These are phyloP conservation scores for Lathyrus aphaca DNA, from an alignment of 306 rosid genomes.

Conservation along the genomic window DNA sequence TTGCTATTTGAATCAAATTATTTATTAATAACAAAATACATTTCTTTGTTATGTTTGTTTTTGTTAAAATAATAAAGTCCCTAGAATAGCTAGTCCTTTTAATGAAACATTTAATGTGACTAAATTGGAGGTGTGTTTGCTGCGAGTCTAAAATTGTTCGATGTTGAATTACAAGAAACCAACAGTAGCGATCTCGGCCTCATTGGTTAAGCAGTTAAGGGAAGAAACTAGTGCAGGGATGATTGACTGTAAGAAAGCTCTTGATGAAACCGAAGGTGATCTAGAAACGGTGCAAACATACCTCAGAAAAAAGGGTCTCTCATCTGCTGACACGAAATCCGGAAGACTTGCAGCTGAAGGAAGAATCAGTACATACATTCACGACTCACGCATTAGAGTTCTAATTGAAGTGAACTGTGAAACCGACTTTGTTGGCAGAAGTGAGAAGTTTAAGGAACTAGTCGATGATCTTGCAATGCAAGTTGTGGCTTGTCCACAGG, in stretches of 20 bases:
- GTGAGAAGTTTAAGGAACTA: slow-evolving; percentile 83
- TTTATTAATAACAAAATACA: too few species aligned
- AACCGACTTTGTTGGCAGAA: slow-evolving; percentile 92
- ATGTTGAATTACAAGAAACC: slow-evolving; percentile 60
- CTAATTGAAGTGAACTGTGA: slow-evolving; percentile 94
- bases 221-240: slow-evolving; percentile 99
- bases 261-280: slow-evolving; percentile 91
- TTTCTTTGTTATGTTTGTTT: too few species aligned
- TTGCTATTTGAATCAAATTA: too few species aligned
- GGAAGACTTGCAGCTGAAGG: slow-evolving; percentile 96
- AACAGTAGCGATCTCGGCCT: slow-evolving; percentile 66
- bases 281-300: slow-evolving; percentile 94
- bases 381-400: slow-evolving; percentile 91
- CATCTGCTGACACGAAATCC: slow-evolving; percentile 90
- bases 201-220: slow-evolving; percentile 84
- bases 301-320: slow-evolving; percentile 95
- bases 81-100: too few species aligned
- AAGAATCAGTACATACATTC: slow-evolving; percentile 91
- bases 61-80: too few species aligned
- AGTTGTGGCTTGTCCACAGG: slow-evolving; percentile 85
- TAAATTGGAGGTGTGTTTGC: not conserved
- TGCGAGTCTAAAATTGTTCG: slow-evolving; percentile 23
- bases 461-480: slow-evolving; percentile 98
- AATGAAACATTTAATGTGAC: too few species aligned
- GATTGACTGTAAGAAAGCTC: slow-evolving; percentile 99